Evolutionary conservation across 129 eudicot species (phyloP), one percentile per base, ranked within the genome.

Genomic region (Pseudognaphalium luteoalbum): DNA sequence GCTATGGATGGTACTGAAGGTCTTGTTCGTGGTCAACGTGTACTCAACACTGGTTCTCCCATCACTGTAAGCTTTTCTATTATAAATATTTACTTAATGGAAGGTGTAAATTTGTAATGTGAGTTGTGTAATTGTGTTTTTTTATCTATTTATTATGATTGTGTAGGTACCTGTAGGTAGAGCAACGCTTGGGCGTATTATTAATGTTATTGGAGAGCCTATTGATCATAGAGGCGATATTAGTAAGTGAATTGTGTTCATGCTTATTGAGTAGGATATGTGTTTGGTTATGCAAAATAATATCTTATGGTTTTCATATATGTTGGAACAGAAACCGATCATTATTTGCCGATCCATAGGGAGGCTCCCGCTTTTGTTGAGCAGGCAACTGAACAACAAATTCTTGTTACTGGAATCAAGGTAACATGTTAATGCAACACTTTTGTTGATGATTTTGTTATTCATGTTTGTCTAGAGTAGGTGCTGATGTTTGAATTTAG

Each of bases 1-100:
- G 99, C 99, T 80, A 94, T 94, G 99, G 99, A 94, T 83, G 99
- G 97, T 65, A 91, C 99, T 42, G 99, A 94, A 82, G 99, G 99
- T 8, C 86, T 94, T 77, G 99, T 94, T 6, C 68, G 99, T 33
- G 99, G 99, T 65, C 99, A 94, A 81, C 63, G 78, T 1, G 99
- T 94, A 34, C 86, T 94, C 50, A 94, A 94, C 71, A 94, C 99
- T 29, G 99, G 99, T 4, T 94, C 99, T 34, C 99, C 99, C 3
- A 94, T 94, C 74, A 94, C 97, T 76, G 99, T 91, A 77, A 83
- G 96, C 66, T 16, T 63, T 29, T 62, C 4, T 61, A n/a, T 4
- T 14, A 28, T 62, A 1, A 8, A 3, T 29, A 16, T 7, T 2
- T 1, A 19, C 19, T 5, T 2, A 7, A 54, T 54, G 47, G 14